Percentiles rank a stretch among this genome's conserved stretches.
phyloP scores from a whole-genome alignment of 208 protist genomes.

The Blechomonas ayalai region DNA sequence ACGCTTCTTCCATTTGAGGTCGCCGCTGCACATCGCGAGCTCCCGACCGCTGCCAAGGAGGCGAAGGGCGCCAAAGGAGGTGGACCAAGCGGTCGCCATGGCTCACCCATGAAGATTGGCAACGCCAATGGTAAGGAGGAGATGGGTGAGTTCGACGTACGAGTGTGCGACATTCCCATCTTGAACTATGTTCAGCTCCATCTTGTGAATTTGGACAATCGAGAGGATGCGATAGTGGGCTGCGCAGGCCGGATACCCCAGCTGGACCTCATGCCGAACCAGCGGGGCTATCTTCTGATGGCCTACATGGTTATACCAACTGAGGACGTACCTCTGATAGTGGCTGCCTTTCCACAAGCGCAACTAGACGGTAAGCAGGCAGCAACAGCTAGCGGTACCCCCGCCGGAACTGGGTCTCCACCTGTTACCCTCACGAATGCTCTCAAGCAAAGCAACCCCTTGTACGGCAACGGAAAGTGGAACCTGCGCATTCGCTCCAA shows the following conservation, averaged over 20 bases:
- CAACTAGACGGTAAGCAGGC: background rate
- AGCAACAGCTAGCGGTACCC: background rate
- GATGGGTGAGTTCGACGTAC: conserved; percentile 1
- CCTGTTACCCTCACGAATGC: background rate
- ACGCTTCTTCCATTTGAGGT: conserved; percentile 46
- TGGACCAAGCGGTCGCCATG: conserved; percentile 2
- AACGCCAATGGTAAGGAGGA: background rate
- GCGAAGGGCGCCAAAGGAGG: conserved; percentile 7
- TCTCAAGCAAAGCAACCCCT: background rate
- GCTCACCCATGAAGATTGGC: conserved; percentile 3
- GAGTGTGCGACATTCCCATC: conserved; percentile 14
- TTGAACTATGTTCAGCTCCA: conserved; percentile 38
- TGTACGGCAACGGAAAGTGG: conserved; percentile 41
- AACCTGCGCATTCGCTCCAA: conserved; percentile 50
- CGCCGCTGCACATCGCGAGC: conserved; percentile 28
- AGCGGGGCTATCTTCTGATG: conserved; percentile 71
- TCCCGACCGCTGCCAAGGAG: conserved; percentile 8
- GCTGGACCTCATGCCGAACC: conserved; percentile 50
- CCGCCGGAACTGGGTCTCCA: background rate
- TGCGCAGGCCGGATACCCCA: conserved; percentile 39
- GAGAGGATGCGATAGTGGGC: conserved; percentile 19
- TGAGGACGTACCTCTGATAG: background rate
- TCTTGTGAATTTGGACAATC: conserved; percentile 63
- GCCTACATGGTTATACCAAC: conserved; percentile 43
- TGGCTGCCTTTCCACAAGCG: background rate